Evolutionary conservation across 495 filamentous ascomycete genomes (phyloP), one percentile per base, ranked within the genome.

Genomic region (Pyrenopolyporus hunteri): DNA sequence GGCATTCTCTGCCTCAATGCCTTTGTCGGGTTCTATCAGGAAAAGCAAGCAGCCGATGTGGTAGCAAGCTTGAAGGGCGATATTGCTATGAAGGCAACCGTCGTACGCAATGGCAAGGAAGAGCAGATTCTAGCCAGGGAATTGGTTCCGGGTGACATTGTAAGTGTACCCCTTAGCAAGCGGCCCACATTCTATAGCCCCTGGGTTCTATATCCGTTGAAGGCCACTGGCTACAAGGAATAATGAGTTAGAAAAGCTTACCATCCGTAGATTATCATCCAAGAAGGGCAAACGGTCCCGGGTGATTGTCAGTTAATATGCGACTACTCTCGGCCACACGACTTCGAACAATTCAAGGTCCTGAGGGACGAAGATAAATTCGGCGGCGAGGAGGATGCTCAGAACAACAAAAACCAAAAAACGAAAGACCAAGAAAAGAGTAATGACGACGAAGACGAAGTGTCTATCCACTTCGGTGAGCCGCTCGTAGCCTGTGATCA

Each of bases 401-500:
- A 40, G 31, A 55, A 46, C n/a, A 22, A 19, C 29, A 68, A 73
- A 66, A 49, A 48, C 37, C 13, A 36, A 36, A 72, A 69, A 40
- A 56, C 69, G 13, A 76, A 75, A 14, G 78, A 78, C 8, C 82
- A 88, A 14, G 83, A 88, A 23, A 84, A 87, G 43, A 80, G 82
- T 13, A 80, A 85, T 32, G 83, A 87, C 64, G 84, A 89, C 57
- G 87, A 94, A 1, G 85, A 93, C 66, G 92, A 94, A 67, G 90
- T 90, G 45, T 87, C 85, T 35, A 83, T 96, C 68, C 82, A 92
- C 55, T 89, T 84, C 66, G 85, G 89, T 36, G 83, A 86, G 57
- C 84, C 88, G 37, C 87, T 88, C 76, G 82, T 97, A 42, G 90
- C 94, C 71, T 87, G 95, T 56, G 92, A 97, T 74, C 92, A 96